Evolutionary conservation across 176 grass and related monocot genomes (phyloP).

Genomic region (Rhipidocladum racemiflorum): DNA sequence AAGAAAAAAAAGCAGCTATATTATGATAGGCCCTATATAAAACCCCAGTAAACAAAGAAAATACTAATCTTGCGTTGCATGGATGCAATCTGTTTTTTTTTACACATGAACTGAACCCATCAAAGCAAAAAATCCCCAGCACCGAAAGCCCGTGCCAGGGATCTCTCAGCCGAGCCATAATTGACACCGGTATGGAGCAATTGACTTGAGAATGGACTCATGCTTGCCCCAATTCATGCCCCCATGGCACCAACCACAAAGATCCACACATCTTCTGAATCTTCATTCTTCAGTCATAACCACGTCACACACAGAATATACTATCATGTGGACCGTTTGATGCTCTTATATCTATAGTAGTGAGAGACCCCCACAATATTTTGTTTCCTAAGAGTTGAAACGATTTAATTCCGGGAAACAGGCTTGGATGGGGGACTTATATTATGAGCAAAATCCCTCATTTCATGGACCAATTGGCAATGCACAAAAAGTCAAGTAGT

Average conservation of each 20-base stretch:
- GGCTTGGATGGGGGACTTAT: conserved; percentile 31
- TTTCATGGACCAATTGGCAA: conserved; percentile 46
- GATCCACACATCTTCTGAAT: neutral
- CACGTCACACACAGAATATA: conserved; percentile 14
- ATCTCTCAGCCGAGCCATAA: conserved; percentile 8
- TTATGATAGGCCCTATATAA: neutral
- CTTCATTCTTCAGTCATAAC: neutral
- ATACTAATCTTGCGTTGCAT: neutral
- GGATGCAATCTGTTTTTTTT: neutral
- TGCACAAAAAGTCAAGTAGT: neutral
- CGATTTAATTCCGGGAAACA: conserved; percentile 52
- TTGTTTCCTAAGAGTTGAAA: conserved; percentile 7
- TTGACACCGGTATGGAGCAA: neutral
- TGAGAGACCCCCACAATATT: neutral
- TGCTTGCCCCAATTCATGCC: neutral
- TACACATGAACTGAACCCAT: neutral
- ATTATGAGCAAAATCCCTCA: conserved; percentile 45
- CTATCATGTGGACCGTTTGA: conserved; percentile 5
- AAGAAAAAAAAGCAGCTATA: too few species aligned
- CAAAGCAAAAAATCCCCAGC: neutral
- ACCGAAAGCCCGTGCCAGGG: conserved; percentile 19
- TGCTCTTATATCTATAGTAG: neutral
- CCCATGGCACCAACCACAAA: neutral
- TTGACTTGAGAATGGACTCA: neutral
- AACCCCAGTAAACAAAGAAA: neutral